phyloP scores from a whole-genome alignment of 2,329 filamentous ascomycete species.

The Elsinoe arachidis region DNA sequence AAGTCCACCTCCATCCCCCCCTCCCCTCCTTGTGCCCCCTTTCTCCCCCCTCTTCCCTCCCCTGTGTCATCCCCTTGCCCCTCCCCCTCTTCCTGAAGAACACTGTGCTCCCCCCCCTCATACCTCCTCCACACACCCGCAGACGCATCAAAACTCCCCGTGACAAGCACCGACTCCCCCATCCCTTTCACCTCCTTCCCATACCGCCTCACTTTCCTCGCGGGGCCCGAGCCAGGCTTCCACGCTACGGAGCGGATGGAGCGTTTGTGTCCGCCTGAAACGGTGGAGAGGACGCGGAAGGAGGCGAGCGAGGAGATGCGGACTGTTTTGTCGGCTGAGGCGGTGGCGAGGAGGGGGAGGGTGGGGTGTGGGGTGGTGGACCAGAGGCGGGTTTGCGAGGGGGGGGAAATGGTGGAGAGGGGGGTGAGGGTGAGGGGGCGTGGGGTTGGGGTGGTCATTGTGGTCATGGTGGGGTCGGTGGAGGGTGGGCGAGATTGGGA shows the following conservation, averaged over 20 bases:
- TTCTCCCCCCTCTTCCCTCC: conserved; percentile 16
- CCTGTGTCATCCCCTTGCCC: conserved; percentile 28
- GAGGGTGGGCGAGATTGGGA: neutral
- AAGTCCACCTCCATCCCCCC: conserved; percentile 24
- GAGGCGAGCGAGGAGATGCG: conserved; percentile 81
- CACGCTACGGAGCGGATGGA: conserved; percentile 79
- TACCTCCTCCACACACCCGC: conserved; percentile 62
- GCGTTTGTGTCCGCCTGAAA: conserved; percentile 82
- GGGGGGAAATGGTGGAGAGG: conserved; percentile 46
- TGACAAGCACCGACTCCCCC: conserved; percentile 69
- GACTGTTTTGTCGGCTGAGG: conserved; percentile 75
- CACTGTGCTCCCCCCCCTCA: conserved; percentile 40
- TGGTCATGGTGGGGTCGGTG: neutral
- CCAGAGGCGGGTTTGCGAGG: conserved; percentile 64
- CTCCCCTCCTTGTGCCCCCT: conserved; percentile 9
- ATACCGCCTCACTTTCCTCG: neutral
- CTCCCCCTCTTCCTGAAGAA: neutral
- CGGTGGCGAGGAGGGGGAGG: conserved; percentile 79
- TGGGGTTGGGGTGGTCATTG: neutral
- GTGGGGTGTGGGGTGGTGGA: conserved; percentile 75
- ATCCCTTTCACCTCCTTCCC: conserved; percentile 30
- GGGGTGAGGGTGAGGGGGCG: conserved; percentile 15
- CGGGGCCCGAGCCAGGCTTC: conserved; percentile 55
- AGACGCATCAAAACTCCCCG: conserved; percentile 87
- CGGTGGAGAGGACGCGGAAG: conserved; percentile 67